Base-by-base conservation (phyloP, 208 protist genomes). In the Leptomonas seymouri region DNA sequence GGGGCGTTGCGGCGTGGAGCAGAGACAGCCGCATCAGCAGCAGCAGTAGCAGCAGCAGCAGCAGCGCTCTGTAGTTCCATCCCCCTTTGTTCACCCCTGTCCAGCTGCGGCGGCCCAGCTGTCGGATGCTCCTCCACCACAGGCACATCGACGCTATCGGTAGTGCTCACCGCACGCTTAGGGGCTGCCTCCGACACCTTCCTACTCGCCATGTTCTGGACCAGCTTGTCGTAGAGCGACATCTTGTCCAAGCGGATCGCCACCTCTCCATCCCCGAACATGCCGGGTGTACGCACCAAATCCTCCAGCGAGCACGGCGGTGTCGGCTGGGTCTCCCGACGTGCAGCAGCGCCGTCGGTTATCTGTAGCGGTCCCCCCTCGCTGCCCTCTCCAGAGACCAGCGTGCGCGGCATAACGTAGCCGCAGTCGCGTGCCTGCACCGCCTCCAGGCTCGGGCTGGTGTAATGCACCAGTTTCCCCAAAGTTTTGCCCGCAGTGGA, bases 401-500 rank as follows among this genome's bases (percentile, higher is more conserved):
- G 12, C 49, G 49, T 46, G 30, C 78, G 67, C 14, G 84, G 75
- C 18, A 72, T 59, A 3, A 90, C 83, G 44, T 82, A 90, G 15
- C 71, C 74, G 48, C 62, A 55, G 49, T 93, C 87, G 20, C 87
- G 81, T 36, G 46, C 60, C 46, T 80, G 81, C 20, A 93, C 84
- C 14, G 67, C 80, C 46, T 80, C 60, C 34, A 83, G 75, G n/a
- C 77, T 78, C 5, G 80, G 72, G 15, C 50, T 74, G 0, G 49
- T 87, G 75, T 79, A 87, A 31, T 53, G 65, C 16, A 56, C 56
- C 57, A 61, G 56, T 8, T 74, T 41, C 16, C 74, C 72, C 3
- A 31, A 46, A 27, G 57, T 74, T 15, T 8, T 27, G 16, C 34
- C 39, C 12, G 56, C 58, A n/a, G 59, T 12, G 1, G 53, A 44